Evolutionary conservation across 2,329 filamentous ascomycete species (phyloP), one percentile per base, ranked within the genome.

Genomic region (Cladosporium phlei): DNA sequence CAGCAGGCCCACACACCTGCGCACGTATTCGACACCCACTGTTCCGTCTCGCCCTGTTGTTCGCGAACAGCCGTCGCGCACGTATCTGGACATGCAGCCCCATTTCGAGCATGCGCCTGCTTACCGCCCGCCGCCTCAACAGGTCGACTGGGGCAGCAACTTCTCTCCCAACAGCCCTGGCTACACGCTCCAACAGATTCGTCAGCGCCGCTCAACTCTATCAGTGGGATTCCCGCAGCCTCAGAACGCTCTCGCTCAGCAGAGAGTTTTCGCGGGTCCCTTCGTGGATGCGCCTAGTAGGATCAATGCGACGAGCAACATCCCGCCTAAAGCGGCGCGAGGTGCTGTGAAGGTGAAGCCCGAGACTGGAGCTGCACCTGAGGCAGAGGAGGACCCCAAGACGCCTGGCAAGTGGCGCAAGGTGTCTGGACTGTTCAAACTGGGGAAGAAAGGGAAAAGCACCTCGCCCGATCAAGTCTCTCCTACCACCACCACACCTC

Each of bases 261-360:
- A 25, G 32, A 45, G 25, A 24, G 21, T 14, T 11, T 45, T 45
- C 12, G 16, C 24, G 16, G 22, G 11, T n/a, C 9, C 9, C 11
- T 39, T 39, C n/a, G 42, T 35, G 42, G 32, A 45, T 9, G 42
- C 32, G 16, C 30, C 22, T n/a, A n/a, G n/a, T n/a, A n/a, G n/a
- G n/a, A n/a, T n/a, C n/a, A n/a, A n/a, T n/a, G n/a, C n/a, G n/a
- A n/a, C n/a, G n/a, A n/a, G n/a, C n/a, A n/a, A n/a, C n/a, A n/a
- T n/a, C n/a, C n/a, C n/a, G n/a, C n/a, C n/a, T n/a, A n/a, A n/a
- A n/a, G n/a, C n/a, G n/a, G n/a, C n/a, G n/a, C n/a, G n/a, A n/a
- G n/a, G n/a, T n/a, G n/a, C n/a, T n/a, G n/a, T n/a, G n/a, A n/a
- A n/a, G n/a, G n/a, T n/a, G n/a, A n/a, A n/a, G n/a, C n/a, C n/a